Evolutionary conservation across 2,329 filamentous ascomycete genomes (phyloP), one percentile per base, ranked within the genome.

Genomic region (Thermoascus crustaceus): DNA sequence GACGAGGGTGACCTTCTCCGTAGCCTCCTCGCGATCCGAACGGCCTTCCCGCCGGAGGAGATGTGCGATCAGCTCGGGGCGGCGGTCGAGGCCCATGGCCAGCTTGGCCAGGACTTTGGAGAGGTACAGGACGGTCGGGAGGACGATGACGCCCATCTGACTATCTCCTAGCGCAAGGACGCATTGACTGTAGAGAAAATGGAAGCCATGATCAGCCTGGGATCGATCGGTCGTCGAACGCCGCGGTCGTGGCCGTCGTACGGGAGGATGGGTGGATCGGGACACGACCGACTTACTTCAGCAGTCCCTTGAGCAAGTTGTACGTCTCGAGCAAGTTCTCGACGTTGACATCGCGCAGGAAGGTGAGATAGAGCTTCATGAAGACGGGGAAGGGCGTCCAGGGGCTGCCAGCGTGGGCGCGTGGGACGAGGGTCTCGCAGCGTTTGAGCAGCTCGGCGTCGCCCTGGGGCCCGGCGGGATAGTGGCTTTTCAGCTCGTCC

Each of bases 351-450:
- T 93, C 85, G 37, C 87, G 71, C 68, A 89, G 76, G 49, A 88
- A 94, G 29, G 74, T 68, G 44, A 94, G 69, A 52, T 93, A 95
- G 32, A 85, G 78, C 49, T 78, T 82, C 58, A 93, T 76, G 53
- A 94, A 93, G 2, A 77, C 73, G 32, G 82, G 69, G 55, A 94
- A 86, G 1, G 82, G 76, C 0, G 78, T 75, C 85, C 86, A 94
- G 0, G 80, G 73, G 26, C 73, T 78, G 43, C 75, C 70, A 1
- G 78, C 80, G 34, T 82, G 76, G 0, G 70, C 67, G 2, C 76
- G 72, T 26, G 80, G 79, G 1, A 89, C 68, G 7, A 73, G 65
- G 30, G 69, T 70, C 39, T 80, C 76, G 43, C 85, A 76, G 41
- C 80, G 69, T 41, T 67, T 68, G 20, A 55, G 49, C 23, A 64